Evolutionary conservation across 257 asterid genomes (phyloP), one percentile per base, ranked within the genome.

Genomic region (Lycium ferocissimum): DNA sequence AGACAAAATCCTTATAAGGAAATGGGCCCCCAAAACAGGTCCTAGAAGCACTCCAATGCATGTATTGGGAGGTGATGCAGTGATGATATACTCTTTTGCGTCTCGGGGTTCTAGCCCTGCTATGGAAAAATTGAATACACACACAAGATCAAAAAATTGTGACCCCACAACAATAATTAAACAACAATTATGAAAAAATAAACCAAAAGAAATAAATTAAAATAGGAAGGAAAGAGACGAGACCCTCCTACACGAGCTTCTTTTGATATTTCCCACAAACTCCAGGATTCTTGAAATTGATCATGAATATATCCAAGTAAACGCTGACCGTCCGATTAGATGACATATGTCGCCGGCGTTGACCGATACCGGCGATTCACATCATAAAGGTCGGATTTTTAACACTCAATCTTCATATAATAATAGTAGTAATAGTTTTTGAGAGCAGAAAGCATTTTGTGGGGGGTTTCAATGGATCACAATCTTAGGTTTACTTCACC

Each of bases 291-390:
- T 79, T 45, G 72, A 59, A 12, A 6, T 69, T 76, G 88, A 85
- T 82, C 85, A 69, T 58, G 56, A 14, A 70, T 40, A 62, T 22
- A 81, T 49, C 38, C 47, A 18, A 53, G 20, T 73, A 75, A 17
- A 45, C 51, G 12, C 51, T 85, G 62, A 18, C 89, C 88, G 89
- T 86, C 67, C 15, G 92, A 87, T 88, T 90, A 78, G 93, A 93
- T 91, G 98, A 92, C 94, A 81, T 86, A 83, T 90, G 89, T 89
- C 87, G 87, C 93, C 88, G 85, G 89, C 93, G 91, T 56, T 84
- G 91, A 90, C 89, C 89, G 94, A 92, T 88, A 82, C 92, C 88
- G 88, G 87, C 12, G 58, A 70, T 67, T 71, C 80, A 62, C 80
- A 63, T 59, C 84, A 38, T 83, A 63, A 89, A 89, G 95, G 93